phyloP scores from a whole-genome alignment of 352 stramenopile species.

The Pilasporangium apinafurcum region DNA sequence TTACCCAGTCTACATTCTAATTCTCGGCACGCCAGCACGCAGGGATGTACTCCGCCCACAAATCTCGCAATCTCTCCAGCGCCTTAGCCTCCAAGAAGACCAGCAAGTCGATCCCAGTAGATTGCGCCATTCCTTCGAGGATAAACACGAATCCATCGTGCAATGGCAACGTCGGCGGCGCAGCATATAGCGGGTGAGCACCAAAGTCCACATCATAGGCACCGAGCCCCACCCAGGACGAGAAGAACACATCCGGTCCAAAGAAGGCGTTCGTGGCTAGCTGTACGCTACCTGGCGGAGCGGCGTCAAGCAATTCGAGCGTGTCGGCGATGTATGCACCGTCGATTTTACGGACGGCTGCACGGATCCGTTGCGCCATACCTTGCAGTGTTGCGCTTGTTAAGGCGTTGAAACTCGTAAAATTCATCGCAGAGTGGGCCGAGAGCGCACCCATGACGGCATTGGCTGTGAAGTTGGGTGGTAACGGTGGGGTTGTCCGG shows the following conservation, averaged over 20 bases:
- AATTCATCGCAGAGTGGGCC: background rate
- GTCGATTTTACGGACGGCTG: conserved; percentile 2
- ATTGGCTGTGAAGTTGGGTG: conserved; percentile 8
- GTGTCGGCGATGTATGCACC: conserved; percentile 6
- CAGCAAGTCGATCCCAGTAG: conserved; percentile 6
- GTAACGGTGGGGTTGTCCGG: conserved; percentile 1
- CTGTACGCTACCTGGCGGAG: background rate
- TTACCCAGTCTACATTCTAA: too few relatives aligned
- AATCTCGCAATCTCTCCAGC: conserved; percentile 1
- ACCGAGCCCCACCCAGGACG: conserved; percentile 7
- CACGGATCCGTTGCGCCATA: conserved; percentile 4
- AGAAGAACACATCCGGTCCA: conserved; percentile 8
- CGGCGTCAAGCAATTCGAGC: conserved; percentile 3
- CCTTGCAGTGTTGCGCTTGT: too few relatives aligned
- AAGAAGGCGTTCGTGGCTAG: conserved; percentile 8
- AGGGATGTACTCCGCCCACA: too few relatives aligned
- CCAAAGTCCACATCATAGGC: conserved; percentile 5
- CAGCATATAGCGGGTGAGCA: background rate
- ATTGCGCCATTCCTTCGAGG: too few relatives aligned
- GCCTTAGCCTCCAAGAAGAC: conserved; percentile 10
- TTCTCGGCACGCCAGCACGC: too few relatives aligned
- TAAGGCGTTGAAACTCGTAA: conserved; percentile 1
- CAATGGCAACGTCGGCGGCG: background rate
- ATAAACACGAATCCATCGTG: conserved; percentile 8
- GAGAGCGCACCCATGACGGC: conserved; percentile 9